Percentiles rank a stretch among this genome's conserved stretches.
These are phyloP conservation scores for Pseudocercospora crystallina DNA, from an alignment of 2,329 filamentous ascomycete genomes.

Conservation along the genomic window DNA sequence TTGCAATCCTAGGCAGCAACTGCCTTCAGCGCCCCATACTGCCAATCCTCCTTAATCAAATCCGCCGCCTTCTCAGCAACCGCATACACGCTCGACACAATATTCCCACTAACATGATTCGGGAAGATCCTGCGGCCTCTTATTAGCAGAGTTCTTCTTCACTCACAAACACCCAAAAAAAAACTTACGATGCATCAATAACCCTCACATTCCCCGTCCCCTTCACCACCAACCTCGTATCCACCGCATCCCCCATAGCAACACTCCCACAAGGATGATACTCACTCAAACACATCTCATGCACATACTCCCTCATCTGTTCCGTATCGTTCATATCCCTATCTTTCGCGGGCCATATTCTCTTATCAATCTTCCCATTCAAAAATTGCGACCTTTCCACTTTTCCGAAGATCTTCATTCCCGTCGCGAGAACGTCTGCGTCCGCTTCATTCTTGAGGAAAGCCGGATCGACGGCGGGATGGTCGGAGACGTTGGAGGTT, in stretches of 20 bases:
- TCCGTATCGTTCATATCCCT: conserved; percentile 26
- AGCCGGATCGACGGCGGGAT: conserved; percentile 28
- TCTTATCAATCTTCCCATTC: conserved; percentile 39
- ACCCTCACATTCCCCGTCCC: conserved; percentile 39
- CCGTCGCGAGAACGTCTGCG: conserved; percentile 39
- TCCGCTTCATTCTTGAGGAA: conserved; percentile 48
- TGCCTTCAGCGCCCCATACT: conserved; percentile 20
- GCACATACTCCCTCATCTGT: conserved; percentile 28
- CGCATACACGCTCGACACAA: conserved; percentile 32
- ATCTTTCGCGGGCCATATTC: conserved; percentile 34
- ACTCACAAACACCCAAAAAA: too few species aligned
- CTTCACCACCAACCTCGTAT: conserved; percentile 38
- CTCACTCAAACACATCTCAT: conserved; percentile 29
- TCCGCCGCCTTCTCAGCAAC: conserved; percentile 36
- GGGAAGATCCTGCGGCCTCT: conserved; percentile 35
- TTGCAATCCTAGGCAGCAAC: conserved; percentile 1
- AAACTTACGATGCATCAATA: conserved; percentile 40
- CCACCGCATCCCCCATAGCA: conserved; percentile 46
- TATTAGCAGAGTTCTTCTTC: too few species aligned
- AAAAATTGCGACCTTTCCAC: conserved; percentile 47
- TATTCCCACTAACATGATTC: conserved; percentile 33
- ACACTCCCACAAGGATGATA: conserved; percentile 42
- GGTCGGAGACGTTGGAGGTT: conserved; percentile 24
- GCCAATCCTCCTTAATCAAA: conserved; percentile 33
- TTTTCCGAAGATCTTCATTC: conserved; percentile 40